Evolutionary conservation across 2,329 filamentous ascomycete species (phyloP).

Genomic region (Diaporthe citriasiana): DNA sequence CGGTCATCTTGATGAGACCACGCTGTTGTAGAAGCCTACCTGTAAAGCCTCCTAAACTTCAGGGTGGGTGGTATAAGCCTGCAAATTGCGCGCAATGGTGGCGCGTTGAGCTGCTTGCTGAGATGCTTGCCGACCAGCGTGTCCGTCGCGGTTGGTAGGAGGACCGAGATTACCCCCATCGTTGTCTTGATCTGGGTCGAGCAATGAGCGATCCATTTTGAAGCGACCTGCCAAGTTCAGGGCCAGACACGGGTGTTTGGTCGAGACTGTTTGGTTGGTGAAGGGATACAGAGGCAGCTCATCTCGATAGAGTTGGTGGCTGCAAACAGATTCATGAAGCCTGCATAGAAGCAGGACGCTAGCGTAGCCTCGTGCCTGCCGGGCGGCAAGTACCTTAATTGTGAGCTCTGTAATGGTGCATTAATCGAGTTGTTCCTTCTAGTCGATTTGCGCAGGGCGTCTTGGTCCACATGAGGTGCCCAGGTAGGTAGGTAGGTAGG

Average conservation of each 20-base stretch:
- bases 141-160: too few relatives aligned
- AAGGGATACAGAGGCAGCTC: background rate
- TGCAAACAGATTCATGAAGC: too few relatives aligned
- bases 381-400: too few relatives aligned
- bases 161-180: background rate
- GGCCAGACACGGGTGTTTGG: background rate
- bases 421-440: background rate
- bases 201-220: background rate
- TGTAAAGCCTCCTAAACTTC: constrained; percentile 28
- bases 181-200: background rate
- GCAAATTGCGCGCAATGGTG: background rate
- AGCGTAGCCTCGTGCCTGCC: background rate
- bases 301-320: background rate
- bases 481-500: too few relatives aligned
- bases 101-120: background rate
- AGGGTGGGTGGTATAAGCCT: background rate
- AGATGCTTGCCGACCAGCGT: background rate
- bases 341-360: background rate
- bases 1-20: background rate
- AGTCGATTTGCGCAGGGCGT: background rate
- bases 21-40: background rate
- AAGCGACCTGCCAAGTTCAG: background rate
- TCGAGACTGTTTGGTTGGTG: background rate
- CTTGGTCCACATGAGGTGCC: background rate
- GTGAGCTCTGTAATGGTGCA: background rate